A percentile compares a stretch with the other conserved stretches of the same genome.
phyloP scores from a whole-genome alignment of 257 asterid genomes.

The Capsicum rhomboideum region DNA sequence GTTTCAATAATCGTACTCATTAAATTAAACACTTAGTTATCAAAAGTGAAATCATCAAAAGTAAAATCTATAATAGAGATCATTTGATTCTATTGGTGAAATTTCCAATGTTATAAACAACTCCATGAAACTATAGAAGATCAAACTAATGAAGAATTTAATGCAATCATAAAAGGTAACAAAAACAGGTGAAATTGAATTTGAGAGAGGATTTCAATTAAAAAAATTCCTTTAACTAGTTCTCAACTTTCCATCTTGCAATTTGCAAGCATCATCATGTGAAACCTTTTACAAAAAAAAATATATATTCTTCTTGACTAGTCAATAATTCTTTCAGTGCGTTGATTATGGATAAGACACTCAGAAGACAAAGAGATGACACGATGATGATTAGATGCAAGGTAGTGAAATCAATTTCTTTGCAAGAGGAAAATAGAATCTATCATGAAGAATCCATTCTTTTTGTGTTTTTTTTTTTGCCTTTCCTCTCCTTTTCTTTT shows the following conservation, averaged over 20 bases:
- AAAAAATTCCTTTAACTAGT: neutral
- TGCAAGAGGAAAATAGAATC: neutral
- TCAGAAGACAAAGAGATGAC: neutral
- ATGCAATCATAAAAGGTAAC: neutral
- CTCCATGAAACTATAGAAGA: neutral
- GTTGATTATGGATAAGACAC: neutral
- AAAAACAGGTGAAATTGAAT: neutral
- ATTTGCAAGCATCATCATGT: neutral
- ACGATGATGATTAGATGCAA: accelerated
- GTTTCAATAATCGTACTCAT: neutral
- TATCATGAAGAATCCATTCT: neutral
- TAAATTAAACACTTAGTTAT: neutral
- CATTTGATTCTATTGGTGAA: neutral
- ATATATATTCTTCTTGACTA: neutral
- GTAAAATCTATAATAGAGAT: neutral
- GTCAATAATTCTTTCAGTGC: neutral
- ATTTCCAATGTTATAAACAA: neutral
- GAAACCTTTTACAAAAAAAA: neutral
- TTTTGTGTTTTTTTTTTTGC: neutral
- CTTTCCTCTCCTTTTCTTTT: neutral
- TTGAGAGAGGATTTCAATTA: neutral
- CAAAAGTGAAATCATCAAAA: neutral
- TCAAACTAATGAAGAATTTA: neutral
- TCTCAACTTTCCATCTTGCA: neutral
- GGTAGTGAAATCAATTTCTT: neutral